Evolutionary conservation across 768 basidiomycete genomes (phyloP).

Genomic region (Nidularia pulvinata): DNA sequence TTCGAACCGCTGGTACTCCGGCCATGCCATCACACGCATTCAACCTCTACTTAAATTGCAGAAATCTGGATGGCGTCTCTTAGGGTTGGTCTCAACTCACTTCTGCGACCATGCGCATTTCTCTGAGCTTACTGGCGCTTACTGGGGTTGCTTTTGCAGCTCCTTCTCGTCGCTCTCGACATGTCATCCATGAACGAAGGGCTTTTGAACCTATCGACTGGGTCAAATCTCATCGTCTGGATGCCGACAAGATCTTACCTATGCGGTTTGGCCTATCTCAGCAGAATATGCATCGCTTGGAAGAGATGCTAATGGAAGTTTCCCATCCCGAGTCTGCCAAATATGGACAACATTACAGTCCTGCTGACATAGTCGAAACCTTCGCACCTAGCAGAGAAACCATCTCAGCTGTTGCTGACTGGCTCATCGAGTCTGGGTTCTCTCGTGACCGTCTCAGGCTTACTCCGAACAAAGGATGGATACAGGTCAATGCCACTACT

Average conservation of each 20-base stretch:
- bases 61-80: no score
- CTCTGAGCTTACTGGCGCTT: conserved; percentile 7
- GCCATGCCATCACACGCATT: no score
- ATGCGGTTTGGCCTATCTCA: conserved; percentile 52
- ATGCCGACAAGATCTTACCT: conserved; percentile 31
- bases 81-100: neutral
- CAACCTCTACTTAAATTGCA: no score
- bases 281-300: conserved; percentile 41
- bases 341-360: conserved; percentile 50
- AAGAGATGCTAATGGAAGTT: conserved; percentile 43
- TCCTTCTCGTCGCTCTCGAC: conserved; percentile 17
- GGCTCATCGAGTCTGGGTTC: conserved; percentile 45
- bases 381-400: conserved; percentile 51
- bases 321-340: conserved; percentile 49
- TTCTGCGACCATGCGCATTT: neutral
- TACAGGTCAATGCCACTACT: conserved; percentile 40
- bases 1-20: no score
- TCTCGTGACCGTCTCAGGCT: conserved; percentile 31
- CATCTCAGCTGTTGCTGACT: conserved; percentile 37
- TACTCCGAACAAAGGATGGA: conserved; percentile 38
- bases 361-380: conserved; percentile 38
- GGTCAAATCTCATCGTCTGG: conserved; percentile 20
- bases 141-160: conserved; percentile 15
- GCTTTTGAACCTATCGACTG: conserved; percentile 26
- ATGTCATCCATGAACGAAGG: conserved; percentile 28